Evolutionary conservation across 192 early-diverging fungal species (phyloP), one percentile per base, ranked within the genome.

Genomic region (Coemansia sp.): DNA sequence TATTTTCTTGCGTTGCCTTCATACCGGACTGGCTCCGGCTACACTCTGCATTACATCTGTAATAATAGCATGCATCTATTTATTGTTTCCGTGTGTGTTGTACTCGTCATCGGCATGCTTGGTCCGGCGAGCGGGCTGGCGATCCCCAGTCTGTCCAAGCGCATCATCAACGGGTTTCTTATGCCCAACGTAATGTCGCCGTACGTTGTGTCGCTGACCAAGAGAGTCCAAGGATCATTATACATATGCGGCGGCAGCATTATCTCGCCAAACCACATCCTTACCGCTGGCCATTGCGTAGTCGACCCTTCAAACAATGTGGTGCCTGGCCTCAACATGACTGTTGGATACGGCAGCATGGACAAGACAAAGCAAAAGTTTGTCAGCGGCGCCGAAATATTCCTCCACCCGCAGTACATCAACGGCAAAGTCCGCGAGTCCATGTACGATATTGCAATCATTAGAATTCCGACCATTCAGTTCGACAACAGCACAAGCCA

Each of bases 271-370:
- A 60, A 66, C n/a, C 43, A 69, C 33, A 42, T 72, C 4, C 18
- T 80, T 2, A 80, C 73, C 0, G 67, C 70, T 2, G 74, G 65
- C 0, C 69, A 80, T 49, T 81, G 79, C 19, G 44, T 81, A 1
- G 22, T 70, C 7, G 59, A 62, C 49, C n/a, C 19, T 6, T 27
- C 31, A 21, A 48, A 58, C 40, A 14, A 18, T 7, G 40, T 32
- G 1, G 11, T 56, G 4, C 49, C 64, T 0, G 6, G 46, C 0
- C 25, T 54, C 23, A 65, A 73, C 30, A 44, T 67, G 2, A 71
- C 64, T 2, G 43, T 77, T 0, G 67, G 64, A 7, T 64, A 71
- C 25, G 53, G 57, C 46, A 71, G 54, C 60, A 51, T 40, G 30
- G 43, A 71, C 60, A 55, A 46, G 8, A 45, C 46, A 1, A 19